These are phyloP conservation scores for Talaromyces marneffei DNA, from an alignment of 2,329 filamentous ascomycete species.

Conservation along the genomic window DNA sequence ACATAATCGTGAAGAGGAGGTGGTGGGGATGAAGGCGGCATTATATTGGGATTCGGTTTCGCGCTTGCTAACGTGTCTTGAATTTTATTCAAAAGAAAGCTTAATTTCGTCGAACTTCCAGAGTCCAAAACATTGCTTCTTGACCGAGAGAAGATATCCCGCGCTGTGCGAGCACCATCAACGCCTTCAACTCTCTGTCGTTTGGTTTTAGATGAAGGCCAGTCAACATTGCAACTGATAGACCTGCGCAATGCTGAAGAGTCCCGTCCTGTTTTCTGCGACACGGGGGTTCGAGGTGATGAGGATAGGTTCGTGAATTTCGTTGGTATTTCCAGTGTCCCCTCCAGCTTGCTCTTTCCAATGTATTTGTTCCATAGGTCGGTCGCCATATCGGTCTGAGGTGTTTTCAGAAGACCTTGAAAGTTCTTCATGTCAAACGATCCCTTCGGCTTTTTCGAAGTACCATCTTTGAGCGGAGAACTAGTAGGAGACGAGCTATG, in stretches of 20 bases:
- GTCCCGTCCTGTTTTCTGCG: constrained; percentile 35
- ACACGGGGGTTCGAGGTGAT: constrained; percentile 60
- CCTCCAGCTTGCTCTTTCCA: constrained; percentile 43
- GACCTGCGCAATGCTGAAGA: constrained; percentile 55
- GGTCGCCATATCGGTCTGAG: constrained; percentile 64
- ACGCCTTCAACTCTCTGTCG: constrained; percentile 54
- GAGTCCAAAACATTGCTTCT: constrained; percentile 36
- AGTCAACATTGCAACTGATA: constrained; percentile 63
- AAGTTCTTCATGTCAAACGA: constrained; percentile 55
- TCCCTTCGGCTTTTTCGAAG: constrained; percentile 35
- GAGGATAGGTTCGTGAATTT: constrained; percentile 61
- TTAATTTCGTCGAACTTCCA: constrained; percentile 43
- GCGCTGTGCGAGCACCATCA: constrained; percentile 40
- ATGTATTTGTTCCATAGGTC: constrained; percentile 75
- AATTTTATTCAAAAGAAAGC: constrained; percentile 62
- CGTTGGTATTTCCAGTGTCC: constrained; percentile 48
- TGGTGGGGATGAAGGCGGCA: constrained; percentile 43
- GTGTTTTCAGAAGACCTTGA: constrained; percentile 57
- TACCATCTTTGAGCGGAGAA: constrained; percentile 52
- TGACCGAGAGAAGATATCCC: constrained; percentile 39
- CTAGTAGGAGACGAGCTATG: constrained; percentile 68
- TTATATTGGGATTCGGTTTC: constrained; percentile 23
- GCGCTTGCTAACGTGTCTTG: constrained; percentile 44
- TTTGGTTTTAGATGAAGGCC: constrained; percentile 58
- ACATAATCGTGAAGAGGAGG: constrained; percentile 30